phyloP scores from a whole-genome alignment of 305 asterid species.

The Fraxinus greggii region DNA sequence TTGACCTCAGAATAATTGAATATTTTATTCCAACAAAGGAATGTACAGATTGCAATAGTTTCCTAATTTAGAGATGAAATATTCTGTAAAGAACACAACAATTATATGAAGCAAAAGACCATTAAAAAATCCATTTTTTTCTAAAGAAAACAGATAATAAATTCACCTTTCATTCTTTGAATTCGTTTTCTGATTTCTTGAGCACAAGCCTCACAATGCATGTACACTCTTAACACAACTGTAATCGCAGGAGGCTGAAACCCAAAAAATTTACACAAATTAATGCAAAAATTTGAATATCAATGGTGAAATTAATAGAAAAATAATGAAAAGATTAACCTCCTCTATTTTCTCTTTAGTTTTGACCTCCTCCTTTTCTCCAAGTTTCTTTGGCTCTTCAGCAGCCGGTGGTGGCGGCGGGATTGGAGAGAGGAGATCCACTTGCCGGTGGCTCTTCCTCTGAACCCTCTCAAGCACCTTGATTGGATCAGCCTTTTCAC shows the following conservation, averaged over 20 bases:
- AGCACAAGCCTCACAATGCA: slow-evolving; percentile 73
- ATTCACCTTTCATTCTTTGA: slow-evolving; percentile 46
- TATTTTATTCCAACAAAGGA: slow-evolving; percentile 27
- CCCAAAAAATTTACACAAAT: slow-evolving; percentile 1
- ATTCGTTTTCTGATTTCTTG: slow-evolving; percentile 57
- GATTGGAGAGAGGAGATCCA: slow-evolving; percentile 34
- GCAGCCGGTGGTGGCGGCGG: slow-evolving; percentile 15
- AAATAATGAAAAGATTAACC: not conserved
- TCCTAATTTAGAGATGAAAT: slow-evolving; percentile 23
- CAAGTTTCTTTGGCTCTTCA: not conserved
- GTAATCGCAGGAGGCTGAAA: slow-evolving; percentile 41
- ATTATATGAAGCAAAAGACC: slow-evolving; percentile 33
- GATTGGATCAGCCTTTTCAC: slow-evolving; percentile 33
- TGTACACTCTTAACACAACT: slow-evolving; percentile 52
- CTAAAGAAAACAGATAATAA: not conserved
- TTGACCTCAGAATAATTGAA: slow-evolving; percentile 32
- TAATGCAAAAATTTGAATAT: not conserved
- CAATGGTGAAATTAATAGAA: not conserved
- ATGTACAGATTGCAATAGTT: slow-evolving; percentile 26
- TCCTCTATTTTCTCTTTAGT: not conserved
- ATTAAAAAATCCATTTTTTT: slow-evolving; percentile 19
- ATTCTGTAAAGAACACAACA: not conserved
- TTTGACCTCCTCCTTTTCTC: not conserved
- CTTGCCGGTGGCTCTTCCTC: slow-evolving; percentile 37
- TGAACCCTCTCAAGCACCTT: slow-evolving; percentile 38